Conservation (phyloP, 768 basidiomycete species). For the Chlorophyllum brunneum region DNA sequence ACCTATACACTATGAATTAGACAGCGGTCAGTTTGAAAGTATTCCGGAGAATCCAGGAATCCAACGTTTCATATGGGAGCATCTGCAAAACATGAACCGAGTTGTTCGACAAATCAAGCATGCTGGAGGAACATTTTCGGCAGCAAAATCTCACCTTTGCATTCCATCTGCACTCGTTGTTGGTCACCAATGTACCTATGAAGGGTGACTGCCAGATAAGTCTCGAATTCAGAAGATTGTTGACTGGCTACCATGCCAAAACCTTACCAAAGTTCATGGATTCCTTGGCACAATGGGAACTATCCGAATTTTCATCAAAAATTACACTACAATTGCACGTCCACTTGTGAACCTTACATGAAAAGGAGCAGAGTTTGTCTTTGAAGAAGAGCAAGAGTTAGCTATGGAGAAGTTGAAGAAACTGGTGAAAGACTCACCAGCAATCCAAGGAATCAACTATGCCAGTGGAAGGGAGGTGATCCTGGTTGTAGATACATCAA, state of each 20-base stretch:
- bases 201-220: conserved; percentile 26
- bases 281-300: conserved; percentile 28
- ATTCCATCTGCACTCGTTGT: conserved; percentile 14
- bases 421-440: conserved; percentile 2
- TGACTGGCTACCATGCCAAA: conserved; percentile 24
- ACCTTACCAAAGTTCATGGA: conserved; percentile 17
- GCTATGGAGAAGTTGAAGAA: conserved; percentile 10
- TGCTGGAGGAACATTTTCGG: conserved; percentile 26
- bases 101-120: conserved; percentile 22
- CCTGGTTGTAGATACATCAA: conserved; percentile 19
- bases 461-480: conserved; percentile 14
- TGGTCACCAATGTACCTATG: conserved; percentile 28
- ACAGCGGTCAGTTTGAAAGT: neutral
- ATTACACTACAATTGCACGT: conserved; percentile 17
- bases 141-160: conserved; percentile 22
- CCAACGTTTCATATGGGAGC: conserved; percentile 29
- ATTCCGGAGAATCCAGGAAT: conserved; percentile 9
- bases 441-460: conserved; percentile 17
- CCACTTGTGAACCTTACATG: conserved; percentile 18
- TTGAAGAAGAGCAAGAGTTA: conserved; percentile 11
- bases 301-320: conserved; percentile 24
- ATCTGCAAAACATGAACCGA: conserved; percentile 11
- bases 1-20: conserved; percentile 22
- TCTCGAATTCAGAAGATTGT: conserved; percentile 22
- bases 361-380: conserved; percentile 26